Conservation (phyloP, 2,329 filamentous ascomycete species). For the Sarocladium kiliense region DNA sequence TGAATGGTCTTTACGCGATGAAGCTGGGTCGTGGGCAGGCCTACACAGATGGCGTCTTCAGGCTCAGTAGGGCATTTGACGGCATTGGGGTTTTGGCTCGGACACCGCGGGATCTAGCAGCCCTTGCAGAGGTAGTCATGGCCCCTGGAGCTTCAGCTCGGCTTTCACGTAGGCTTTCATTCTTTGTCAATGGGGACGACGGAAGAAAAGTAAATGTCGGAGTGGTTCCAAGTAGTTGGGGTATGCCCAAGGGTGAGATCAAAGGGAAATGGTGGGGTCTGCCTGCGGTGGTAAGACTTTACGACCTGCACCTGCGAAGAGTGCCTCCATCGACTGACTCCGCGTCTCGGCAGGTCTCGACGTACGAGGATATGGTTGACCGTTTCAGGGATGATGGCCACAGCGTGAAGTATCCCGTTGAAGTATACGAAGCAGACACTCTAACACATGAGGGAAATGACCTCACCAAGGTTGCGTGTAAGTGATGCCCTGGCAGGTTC, state of each 20-base stretch:
- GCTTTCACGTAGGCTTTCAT: not conserved
- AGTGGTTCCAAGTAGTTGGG: not conserved
- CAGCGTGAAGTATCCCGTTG: not conserved
- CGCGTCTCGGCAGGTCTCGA: not conserved
- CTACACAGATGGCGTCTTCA: slow-evolving; percentile 10
- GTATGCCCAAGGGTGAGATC: not conserved
- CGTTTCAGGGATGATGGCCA: not conserved
- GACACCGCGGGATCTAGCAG: slow-evolving; percentile 1
- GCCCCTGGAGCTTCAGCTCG: not conserved
- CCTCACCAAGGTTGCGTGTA: not conserved
- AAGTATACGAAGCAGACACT: not conserved
- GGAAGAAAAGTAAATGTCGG: not conserved
- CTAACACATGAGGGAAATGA: not conserved
- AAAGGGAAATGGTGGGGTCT: not conserved
- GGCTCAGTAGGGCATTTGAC: slow-evolving; percentile 9
- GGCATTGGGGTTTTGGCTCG: slow-evolving; percentile 9
- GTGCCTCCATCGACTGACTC: too few species aligned
- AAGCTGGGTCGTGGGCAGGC: slow-evolving; percentile 7
- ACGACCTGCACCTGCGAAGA: not conserved
- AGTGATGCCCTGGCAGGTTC: not conserved
- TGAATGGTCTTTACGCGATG: slow-evolving; percentile 10
- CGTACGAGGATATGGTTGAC: too few species aligned
- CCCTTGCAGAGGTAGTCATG: not conserved
- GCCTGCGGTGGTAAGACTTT: not conserved
- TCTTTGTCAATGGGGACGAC: not conserved